Conservation (phyloP, 805 yeast genomes). For the Candida easanensis region DNA sequence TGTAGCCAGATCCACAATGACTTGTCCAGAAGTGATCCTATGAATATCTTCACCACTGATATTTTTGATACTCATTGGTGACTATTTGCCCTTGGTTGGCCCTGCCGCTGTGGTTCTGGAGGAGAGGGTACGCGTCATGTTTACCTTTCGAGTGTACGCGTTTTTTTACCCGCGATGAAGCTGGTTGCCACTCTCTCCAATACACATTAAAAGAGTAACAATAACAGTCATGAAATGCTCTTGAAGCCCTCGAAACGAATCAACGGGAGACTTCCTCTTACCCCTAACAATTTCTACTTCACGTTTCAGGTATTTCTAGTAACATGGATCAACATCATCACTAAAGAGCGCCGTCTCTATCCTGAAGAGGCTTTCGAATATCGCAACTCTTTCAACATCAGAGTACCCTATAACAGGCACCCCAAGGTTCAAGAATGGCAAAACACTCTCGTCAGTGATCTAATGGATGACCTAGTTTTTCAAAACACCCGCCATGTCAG, state of each 20-base stretch:
- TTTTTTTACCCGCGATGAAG: background rate
- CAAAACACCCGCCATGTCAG: slow-evolving; percentile 33
- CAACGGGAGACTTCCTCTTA: slow-evolving; percentile 7
- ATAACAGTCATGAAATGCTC: background rate
- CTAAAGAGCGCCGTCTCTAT: slow-evolving; percentile 36
- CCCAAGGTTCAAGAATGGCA: slow-evolving; percentile 32
- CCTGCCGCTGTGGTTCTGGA: background rate
- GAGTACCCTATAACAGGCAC: slow-evolving; percentile 43
- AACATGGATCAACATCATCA: slow-evolving; percentile 35
- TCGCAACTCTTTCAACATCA: slow-evolving; percentile 41
- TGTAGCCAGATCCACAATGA: slow-evolving; percentile 72
- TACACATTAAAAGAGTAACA: background rate
- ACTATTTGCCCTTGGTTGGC: background rate
- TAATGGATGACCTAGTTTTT: slow-evolving; percentile 14
- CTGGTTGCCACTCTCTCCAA: background rate
- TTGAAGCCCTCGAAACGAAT: slow-evolving; percentile 3
- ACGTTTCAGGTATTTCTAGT: slow-evolving; percentile 30
- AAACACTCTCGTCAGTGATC: slow-evolving; percentile 10
- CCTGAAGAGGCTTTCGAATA: slow-evolving; percentile 34
- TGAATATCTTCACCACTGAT: slow-evolving; percentile 50
- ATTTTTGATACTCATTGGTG: slow-evolving; percentile 4
- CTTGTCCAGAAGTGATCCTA: slow-evolving; percentile 88
- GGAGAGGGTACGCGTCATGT: background rate
- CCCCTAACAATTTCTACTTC: slow-evolving; percentile 14
- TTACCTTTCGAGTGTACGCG: background rate